Percentiles rank a stretch among this genome's conserved stretches.
Evolutionary conservation across 306 rosid species (phyloP).

Genomic region (Ziziphus jujuba): DNA sequence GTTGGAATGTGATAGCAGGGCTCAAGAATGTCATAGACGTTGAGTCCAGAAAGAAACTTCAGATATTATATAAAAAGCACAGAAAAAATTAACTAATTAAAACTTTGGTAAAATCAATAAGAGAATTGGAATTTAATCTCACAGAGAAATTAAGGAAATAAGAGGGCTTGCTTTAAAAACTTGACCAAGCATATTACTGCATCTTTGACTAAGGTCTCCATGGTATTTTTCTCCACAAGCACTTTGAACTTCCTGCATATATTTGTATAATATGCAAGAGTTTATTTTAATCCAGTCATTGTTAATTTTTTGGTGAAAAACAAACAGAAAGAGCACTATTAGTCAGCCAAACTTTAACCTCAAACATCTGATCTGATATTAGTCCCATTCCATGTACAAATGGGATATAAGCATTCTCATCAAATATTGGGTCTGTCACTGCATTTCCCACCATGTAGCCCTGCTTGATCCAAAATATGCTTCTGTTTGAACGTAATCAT

Average conservation of each 20-base stretch:
- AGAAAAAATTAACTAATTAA: too few species aligned
- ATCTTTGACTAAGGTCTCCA: slow-evolving; percentile 5
- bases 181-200: slow-evolving; percentile 21
- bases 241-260: slow-evolving; percentile 26
- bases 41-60: slow-evolving; percentile 36
- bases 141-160: neutral
- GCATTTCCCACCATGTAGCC: slow-evolving; percentile 85
- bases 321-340: neutral
- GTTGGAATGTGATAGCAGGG: slow-evolving; percentile 53
- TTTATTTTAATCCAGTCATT: too few species aligned
- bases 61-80: neutral
- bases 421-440: slow-evolving; percentile 50
- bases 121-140: too few species aligned
- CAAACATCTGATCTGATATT: slow-evolving; percentile 50
- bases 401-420: slow-evolving; percentile 62
- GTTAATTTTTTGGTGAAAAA: neutral
- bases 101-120: too few species aligned
- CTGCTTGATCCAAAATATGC: slow-evolving; percentile 11
- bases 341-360: slow-evolving; percentile 28
- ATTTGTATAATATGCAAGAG: too few species aligned
- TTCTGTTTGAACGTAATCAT: neutral
- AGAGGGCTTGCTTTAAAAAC: slow-evolving; percentile 25
- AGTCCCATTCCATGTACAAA: slow-evolving; percentile 86
- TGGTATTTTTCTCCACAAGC: slow-evolving; percentile 48
- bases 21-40: slow-evolving; percentile 63